Evolutionary conservation across 2,329 filamentous ascomycete species (phyloP).

Genomic region (Pyrenophora teres): DNA sequence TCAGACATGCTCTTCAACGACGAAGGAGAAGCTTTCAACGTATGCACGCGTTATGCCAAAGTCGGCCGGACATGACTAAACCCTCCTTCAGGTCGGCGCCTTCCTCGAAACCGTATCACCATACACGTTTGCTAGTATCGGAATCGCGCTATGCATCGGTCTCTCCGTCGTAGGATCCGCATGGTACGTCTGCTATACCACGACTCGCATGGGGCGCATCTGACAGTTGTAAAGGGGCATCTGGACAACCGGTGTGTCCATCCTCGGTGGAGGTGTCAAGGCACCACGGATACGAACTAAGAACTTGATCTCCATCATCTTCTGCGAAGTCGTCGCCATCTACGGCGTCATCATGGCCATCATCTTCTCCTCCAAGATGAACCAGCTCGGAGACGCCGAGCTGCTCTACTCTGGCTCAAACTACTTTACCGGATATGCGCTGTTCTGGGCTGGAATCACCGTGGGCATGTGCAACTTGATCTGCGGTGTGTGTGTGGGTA

Average conservation of each 20-base stretch:
- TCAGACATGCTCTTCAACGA: constrained; percentile 98
- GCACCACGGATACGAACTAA: constrained; percentile 98
- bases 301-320: constrained; percentile 99
- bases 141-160: constrained; percentile 92
- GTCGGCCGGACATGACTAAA: constrained; percentile 9
- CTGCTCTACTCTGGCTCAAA: constrained; percentile 74
- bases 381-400: constrained; percentile 67
- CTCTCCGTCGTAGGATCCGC: constrained; percentile 95
- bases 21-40: constrained; percentile 94
- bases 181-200: constrained; percentile 67
- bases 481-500: constrained; percentile 94
- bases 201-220: constrained; percentile 3
- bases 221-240: constrained; percentile 74
- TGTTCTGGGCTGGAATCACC: constrained; percentile 95
- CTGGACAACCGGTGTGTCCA: constrained; percentile 96
- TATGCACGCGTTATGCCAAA: constrained; percentile 56
- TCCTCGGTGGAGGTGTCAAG: constrained; percentile 94
- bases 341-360: constrained; percentile 99
- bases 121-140: constrained; percentile 88
- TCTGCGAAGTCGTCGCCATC: constrained; percentile 99
- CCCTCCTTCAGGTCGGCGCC: constrained; percentile 70
- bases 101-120: constrained; percentile 95
- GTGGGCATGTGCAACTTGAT: constrained; percentile 96
- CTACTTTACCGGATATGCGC: constrained; percentile 91
- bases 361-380: constrained; percentile 90